Base-by-base conservation (phyloP, 371 early-diverging fungal genomes). In the Mortierella sp. region DNA sequence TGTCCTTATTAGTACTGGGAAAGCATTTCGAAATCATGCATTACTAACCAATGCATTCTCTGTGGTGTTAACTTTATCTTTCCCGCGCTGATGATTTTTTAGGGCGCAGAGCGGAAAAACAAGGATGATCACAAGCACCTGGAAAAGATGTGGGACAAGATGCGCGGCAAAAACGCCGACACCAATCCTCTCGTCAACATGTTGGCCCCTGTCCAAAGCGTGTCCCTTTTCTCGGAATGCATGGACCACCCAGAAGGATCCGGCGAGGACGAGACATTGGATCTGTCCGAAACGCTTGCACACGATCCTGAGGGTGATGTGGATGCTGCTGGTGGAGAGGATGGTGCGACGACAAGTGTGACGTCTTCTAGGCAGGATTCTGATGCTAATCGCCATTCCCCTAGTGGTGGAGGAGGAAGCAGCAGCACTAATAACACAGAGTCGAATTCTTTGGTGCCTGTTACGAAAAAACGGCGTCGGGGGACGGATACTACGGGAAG, bases 61-160 rank as follows among this genome's bases (percentile, higher is more conserved):
- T 32, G 51, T 49, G 49, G 4, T 49, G 49, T 51, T 55, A 4
- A 3, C 56, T 70, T 5, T 49, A 16, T 18, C 21, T 18, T 16
- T 55, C 21, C 7, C 46, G 6, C 27, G 11, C 4, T 24, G 16
- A 10, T n/a, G 29, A 5, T 41, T 14, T 43, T 71, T 4, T 80
- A 91, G 90, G 94, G 94, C 12, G 94, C 94, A 12, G 94, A 94
- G 72, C 81, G 94, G 2, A 94, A 94, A 72, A 93, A 93, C 77
- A 94, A 94, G 82, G 94, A 94, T 71, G 93, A 94, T 79, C 91
- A 91, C 46, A 92, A 91, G 56, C 94, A 94, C 76, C 85, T 92
- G 49, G 90, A 91, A 63, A 91, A 91, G 75, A 88, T 90, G 82
- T 84, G 90, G 87, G 91, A 92, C 74, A 92, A 91, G 72, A 88